Evolutionary conservation across 2,329 filamentous ascomycete genomes (phyloP), one percentile per base, ranked within the genome.

Genomic region (Phoma sp.): DNA sequence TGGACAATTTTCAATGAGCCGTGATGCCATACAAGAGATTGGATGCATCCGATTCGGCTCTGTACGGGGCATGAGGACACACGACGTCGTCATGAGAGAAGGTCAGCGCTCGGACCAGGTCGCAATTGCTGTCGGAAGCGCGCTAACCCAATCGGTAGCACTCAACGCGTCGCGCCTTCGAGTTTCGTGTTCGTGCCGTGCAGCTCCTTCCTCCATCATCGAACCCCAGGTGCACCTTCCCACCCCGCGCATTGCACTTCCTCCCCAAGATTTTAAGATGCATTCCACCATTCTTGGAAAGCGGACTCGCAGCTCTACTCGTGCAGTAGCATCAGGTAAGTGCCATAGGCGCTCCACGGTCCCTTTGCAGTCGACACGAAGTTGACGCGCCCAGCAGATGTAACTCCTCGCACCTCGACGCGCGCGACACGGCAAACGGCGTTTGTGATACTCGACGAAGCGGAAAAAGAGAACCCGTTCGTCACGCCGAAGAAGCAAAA

Each of bases 401-500:
- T 55, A 53, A 52, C 52, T 43, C 60, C 59, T 25, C 43, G 57
- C 47, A 60, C 60, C 55, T 56, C 65, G 41, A 78, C 77, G 35
- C 73, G 76, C 44, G 62, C 77, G 60, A 80, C 80, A 61, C 71
- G 77, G 55, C 71, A 73, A 73, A 70, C 78, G 40, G 77, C 74
- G 62, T 77, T 76, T 69, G 79, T 77, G 6, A 75, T 77, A 37
- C 64, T 77, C 25, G 80, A 84, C 67, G 86, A 88, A 63, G 85
- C 90, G 63, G 89, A 92, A 74, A 90, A 91, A 62, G 79, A 84
- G 58, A 86, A 89, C 52, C 85, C 84, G 2, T 82, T 85, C 55
- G 62, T 79, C 45, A 76, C 72, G 6, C 74, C 69, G 9, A 72
- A 65, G 19, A 73, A 68, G 53, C 64, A 72, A 55, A 60, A 60